phyloP scores from a whole-genome alignment of 352 stramenopile species.

The Elongisporangium anandrum region DNA sequence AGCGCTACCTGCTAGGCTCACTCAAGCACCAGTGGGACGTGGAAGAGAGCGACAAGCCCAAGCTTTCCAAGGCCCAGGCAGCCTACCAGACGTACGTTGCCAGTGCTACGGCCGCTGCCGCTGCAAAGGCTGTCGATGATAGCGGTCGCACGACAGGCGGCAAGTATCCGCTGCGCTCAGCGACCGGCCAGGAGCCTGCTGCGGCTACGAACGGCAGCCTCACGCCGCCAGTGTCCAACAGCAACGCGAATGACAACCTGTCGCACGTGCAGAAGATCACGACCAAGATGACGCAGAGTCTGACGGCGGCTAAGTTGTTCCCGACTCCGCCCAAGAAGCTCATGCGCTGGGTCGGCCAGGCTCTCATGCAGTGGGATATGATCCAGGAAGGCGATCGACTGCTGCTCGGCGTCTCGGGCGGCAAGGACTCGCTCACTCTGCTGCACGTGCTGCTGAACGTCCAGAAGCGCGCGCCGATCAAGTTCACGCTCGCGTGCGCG shows the following conservation, averaged over 20 bases:
- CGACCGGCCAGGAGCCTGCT: slow-evolving; percentile 4
- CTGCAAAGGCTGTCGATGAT: slow-evolving; percentile 12
- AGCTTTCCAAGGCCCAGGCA: neutral
- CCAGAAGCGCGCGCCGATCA: slow-evolving; percentile 90
- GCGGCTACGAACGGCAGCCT: slow-evolving; percentile 1
- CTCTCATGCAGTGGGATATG: slow-evolving; percentile 95
- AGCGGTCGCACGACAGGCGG: slow-evolving; percentile 31
- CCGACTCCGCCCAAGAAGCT: slow-evolving; percentile 79
- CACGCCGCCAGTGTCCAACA: slow-evolving; percentile 7
- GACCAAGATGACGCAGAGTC: slow-evolving; percentile 38
- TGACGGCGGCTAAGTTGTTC: slow-evolving; percentile 44
- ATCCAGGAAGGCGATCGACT: slow-evolving; percentile 94
- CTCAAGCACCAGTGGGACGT: slow-evolving; percentile 45
- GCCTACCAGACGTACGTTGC: slow-evolving; percentile 1
- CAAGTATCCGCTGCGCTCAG: slow-evolving; percentile 48
- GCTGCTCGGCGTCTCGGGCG: slow-evolving; percentile 93
- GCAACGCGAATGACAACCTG: slow-evolving; percentile 18
- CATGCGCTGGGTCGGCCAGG: slow-evolving; percentile 75
- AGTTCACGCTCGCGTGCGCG: slow-evolving; percentile 93
- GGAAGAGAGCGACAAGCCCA: neutral
- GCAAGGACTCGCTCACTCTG: slow-evolving; percentile 97
- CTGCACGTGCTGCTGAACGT: slow-evolving; percentile 95
- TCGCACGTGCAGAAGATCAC: slow-evolving; percentile 35
- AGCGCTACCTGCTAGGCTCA: slow-evolving; percentile 33
- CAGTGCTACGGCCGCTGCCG: neutral